phyloP scores from a whole-genome alignment of 1,284 basidiomycete genomes.

The Fistulina hepatica region DNA sequence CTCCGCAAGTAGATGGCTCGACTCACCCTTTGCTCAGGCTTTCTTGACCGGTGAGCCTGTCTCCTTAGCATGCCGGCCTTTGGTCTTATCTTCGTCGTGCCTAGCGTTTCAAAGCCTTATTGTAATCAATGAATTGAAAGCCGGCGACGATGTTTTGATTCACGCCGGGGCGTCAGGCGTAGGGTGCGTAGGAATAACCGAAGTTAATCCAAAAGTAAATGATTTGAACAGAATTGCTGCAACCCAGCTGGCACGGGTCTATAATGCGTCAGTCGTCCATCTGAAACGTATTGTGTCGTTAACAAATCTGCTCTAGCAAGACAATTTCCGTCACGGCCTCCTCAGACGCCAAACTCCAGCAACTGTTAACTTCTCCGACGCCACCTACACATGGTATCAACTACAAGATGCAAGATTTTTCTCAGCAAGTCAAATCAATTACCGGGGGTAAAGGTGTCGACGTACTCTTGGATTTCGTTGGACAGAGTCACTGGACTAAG shows the following conservation, averaged over 20 bases:
- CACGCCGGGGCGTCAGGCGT: constrained; percentile 76
- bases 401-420: constrained; percentile 79
- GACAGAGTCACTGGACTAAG: constrained; percentile 71
- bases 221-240: constrained; percentile 85
- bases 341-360: constrained; percentile 73
- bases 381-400: constrained; percentile 72
- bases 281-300: constrained; percentile 4
- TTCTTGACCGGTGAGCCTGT: constrained; percentile 64
- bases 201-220: no score
- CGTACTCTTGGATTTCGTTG: constrained; percentile 85
- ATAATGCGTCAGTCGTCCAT: constrained; percentile 49
- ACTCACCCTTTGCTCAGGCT: no score
- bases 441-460: constrained; percentile 65
- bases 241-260: constrained; percentile 76
- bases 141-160: constrained; percentile 71
- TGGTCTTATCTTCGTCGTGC: constrained; percentile 5
- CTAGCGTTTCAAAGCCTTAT: constrained; percentile 77
- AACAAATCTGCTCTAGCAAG: constrained; percentile 32
- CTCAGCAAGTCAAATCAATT: constrained; percentile 50
- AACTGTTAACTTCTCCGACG: constrained; percentile 53
- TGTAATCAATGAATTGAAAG: constrained; percentile 56
- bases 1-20: no score
- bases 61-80: constrained; percentile 5
- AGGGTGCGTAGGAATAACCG: no score
- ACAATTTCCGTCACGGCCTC: constrained; percentile 81